Evolutionary conservation across 2,329 filamentous ascomycete genomes (phyloP).

Genomic region (Fusarium paranaense): DNA sequence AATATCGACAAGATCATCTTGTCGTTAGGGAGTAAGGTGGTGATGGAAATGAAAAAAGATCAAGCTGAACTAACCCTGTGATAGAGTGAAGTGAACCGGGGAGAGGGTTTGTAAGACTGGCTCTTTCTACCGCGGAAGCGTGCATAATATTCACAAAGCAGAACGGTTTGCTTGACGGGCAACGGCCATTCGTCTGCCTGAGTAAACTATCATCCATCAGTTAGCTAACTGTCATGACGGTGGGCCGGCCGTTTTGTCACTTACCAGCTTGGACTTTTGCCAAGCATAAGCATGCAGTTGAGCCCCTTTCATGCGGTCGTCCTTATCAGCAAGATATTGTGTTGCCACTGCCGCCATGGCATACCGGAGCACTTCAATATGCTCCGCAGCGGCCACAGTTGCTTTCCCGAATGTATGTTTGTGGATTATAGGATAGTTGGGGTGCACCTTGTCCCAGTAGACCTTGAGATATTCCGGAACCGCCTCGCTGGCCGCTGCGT

Average conservation of each 20-base stretch:
- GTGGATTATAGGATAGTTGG: constrained; percentile 63
- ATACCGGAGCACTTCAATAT: constrained; percentile 58
- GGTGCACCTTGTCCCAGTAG: constrained; percentile 66
- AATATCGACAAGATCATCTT: constrained; percentile 3
- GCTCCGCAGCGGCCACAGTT: constrained; percentile 46
- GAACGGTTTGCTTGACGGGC: constrained; percentile 64
- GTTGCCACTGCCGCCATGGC: constrained; percentile 70
- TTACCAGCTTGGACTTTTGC: constrained; percentile 63
- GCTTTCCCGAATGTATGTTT: constrained; percentile 56
- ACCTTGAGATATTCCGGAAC: constrained; percentile 63
- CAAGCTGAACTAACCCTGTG: constrained; percentile 62
- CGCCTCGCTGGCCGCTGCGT: constrained; percentile 54
- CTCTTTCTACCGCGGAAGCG: constrained; percentile 65
- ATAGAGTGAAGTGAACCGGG: constrained; percentile 63
- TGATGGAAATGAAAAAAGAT: constrained; percentile 24
- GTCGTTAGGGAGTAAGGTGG: constrained; percentile 1
- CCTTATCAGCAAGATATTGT: constrained; percentile 60
- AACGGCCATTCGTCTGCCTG: constrained; percentile 57
- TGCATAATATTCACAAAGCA: constrained; percentile 67
- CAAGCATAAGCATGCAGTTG: constrained; percentile 64
- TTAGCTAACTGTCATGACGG: neutral
- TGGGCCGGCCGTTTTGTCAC: constrained; percentile 41
- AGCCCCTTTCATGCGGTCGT: constrained; percentile 62
- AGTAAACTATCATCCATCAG: constrained; percentile 52
- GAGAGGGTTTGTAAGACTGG: constrained; percentile 60